A percentile compares a stretch with the other conserved stretches of the same genome.
Evolutionary conservation across 352 stramenopile genomes (phyloP).

Genomic region (Pythium pectinolyticum): DNA sequence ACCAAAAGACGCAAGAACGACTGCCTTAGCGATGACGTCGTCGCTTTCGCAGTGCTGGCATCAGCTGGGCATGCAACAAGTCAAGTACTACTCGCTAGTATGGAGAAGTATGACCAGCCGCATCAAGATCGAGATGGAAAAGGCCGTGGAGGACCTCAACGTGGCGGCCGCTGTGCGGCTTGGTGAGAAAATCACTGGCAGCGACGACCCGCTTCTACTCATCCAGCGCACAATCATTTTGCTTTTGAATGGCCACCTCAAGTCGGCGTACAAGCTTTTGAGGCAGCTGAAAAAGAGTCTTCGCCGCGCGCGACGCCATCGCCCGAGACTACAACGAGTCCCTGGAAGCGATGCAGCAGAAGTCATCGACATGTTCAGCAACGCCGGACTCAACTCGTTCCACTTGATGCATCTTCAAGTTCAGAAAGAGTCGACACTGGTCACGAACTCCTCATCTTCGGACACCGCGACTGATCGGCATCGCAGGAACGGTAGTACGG

Average conservation of each 20-base stretch:
- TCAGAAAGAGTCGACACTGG: constrained; percentile 24
- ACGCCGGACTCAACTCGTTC: constrained; percentile 48
- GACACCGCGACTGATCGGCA: too few species aligned
- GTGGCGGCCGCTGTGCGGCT: constrained; percentile 36
- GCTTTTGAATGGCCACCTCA: constrained; percentile 55
- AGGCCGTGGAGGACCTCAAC: constrained; percentile 57
- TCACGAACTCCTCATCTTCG: constrained; percentile 16
- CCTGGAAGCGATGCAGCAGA: constrained; percentile 12
- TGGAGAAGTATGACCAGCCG: constrained; percentile 47
- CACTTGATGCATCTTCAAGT: constrained; percentile 36
- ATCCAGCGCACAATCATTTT: constrained; percentile 49
- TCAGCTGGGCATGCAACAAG: constrained; percentile 35
- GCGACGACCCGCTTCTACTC: constrained; percentile 39
- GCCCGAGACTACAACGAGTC: not conserved
- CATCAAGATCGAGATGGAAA: constrained; percentile 50
- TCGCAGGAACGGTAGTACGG: not conserved
- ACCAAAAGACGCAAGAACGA: too few species aligned
- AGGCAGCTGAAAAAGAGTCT: constrained; percentile 35
- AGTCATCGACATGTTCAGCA: constrained; percentile 51
- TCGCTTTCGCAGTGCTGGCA: constrained; percentile 36
- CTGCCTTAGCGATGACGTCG: too few species aligned
- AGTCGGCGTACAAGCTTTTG: constrained; percentile 49
- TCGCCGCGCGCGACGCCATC: constrained; percentile 14
- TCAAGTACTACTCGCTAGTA: constrained; percentile 56
- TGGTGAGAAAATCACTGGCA: constrained; percentile 11